Evolutionary conservation across 2,329 filamentous ascomycete species (phyloP).

Genomic region (Corniculantispora saksenae): DNA sequence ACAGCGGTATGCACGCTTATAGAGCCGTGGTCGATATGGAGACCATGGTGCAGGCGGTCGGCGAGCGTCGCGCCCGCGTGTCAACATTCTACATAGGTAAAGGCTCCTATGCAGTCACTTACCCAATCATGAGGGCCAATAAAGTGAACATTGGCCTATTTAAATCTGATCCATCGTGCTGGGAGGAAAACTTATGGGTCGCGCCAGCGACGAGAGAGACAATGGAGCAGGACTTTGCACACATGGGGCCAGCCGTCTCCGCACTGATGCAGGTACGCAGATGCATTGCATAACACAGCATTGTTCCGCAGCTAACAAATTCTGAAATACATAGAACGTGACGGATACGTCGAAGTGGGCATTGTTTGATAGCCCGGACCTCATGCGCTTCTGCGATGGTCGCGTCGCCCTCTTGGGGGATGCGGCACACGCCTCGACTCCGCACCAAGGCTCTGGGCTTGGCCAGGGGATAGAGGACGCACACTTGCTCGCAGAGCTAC

Average conservation of each 20-base stretch:
- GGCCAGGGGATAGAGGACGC: constrained; percentile 43
- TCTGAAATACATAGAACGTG: neutral
- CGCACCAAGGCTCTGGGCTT: constrained; percentile 45
- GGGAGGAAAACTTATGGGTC: neutral
- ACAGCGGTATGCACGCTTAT: constrained; percentile 23
- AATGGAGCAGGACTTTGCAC: constrained; percentile 18
- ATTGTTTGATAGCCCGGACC: constrained; percentile 17
- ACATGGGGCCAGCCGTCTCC: constrained; percentile 24
- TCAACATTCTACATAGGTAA: constrained; percentile 18
- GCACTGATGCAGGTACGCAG: constrained; percentile 16
- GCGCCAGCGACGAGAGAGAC: constrained; percentile 2
- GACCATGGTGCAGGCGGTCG: constrained; percentile 15
- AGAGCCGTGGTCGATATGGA: constrained; percentile 22
- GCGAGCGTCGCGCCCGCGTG: constrained; percentile 18
- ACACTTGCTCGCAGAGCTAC: constrained; percentile 25
- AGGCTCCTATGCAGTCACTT: constrained; percentile 15
- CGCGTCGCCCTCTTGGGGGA: constrained; percentile 46
- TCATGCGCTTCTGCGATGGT: constrained; percentile 25
- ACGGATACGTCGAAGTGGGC: neutral
- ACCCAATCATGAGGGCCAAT: constrained; percentile 17
- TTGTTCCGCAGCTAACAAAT: neutral
- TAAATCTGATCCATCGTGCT: constrained; percentile 10
- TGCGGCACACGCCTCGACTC: constrained; percentile 50
- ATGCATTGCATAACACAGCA: neutral
- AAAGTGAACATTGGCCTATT: constrained; percentile 20